Percentiles rank a stretch among this genome's conserved stretches.
Conservation (phyloP, 257 asterid genomes). For the Handroanthus guayacan region DNA sequence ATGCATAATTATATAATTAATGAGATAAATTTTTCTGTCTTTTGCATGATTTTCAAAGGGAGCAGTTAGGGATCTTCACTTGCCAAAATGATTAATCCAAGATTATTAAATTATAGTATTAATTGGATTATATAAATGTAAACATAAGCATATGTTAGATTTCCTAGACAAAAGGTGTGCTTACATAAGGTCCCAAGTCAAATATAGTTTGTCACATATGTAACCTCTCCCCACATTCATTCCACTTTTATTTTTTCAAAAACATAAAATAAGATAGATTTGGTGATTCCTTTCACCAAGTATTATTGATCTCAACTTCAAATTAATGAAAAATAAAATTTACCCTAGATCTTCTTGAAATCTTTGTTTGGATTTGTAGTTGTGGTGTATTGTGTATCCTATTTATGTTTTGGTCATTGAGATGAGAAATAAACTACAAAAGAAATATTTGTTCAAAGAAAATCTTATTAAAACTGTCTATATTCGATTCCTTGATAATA, state of each 20-base stretch:
- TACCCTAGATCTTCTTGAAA: no score
- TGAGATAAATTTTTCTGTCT: conserved; percentile 51
- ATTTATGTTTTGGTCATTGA: no score
- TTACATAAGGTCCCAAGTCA: conserved; percentile 41
- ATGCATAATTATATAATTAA: conserved; percentile 45
- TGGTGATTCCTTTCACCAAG: background rate
- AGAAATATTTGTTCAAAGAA: no score
- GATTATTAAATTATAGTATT: background rate
- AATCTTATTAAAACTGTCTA: no score
- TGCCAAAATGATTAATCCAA: conserved; percentile 38
- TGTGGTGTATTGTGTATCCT: no score
- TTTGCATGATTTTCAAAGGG: conserved; percentile 74
- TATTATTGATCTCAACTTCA: background rate
- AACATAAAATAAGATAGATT: background rate
- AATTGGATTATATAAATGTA: conserved; percentile 24
- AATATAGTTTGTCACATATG: conserved; percentile 38
- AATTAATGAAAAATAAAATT: background rate
- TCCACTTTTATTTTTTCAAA: background rate
- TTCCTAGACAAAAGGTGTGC: conserved; percentile 40
- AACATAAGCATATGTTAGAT: conserved; percentile 30
- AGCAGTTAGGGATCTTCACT: conserved; percentile 68
- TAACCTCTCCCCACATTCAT: conserved; percentile 25
- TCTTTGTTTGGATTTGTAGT: no score
- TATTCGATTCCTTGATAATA: no score
- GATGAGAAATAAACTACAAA: no score